These are phyloP conservation scores for Blakeslea trispora DNA, from an alignment of 371 early-diverging fungal genomes.

Conservation along the genomic window DNA sequence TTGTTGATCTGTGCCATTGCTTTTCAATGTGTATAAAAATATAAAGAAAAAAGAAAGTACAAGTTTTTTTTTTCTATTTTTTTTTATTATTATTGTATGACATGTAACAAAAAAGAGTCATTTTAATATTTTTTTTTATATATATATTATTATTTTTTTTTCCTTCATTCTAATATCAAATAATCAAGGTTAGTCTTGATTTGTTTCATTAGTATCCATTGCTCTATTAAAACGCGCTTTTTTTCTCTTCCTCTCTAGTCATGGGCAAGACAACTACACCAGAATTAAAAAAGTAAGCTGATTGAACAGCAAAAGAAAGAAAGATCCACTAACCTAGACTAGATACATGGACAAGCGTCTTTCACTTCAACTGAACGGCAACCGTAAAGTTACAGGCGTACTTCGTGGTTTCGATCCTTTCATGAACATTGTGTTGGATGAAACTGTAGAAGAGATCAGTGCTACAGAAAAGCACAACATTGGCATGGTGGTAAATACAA, in stretches of 20 bases:
- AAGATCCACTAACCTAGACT: no score
- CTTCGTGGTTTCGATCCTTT: constrained; percentile 98
- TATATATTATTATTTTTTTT: neutral
- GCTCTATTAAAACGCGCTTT: constrained; percentile 7
- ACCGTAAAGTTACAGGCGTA: constrained; percentile 89
- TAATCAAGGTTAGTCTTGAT: no score
- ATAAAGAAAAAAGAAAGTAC: neutral
- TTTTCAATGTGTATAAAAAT: no score
- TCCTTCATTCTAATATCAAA: neutral
- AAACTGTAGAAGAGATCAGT: constrained; percentile 82
- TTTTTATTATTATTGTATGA: no score
- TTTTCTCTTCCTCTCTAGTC: constrained; percentile 8
- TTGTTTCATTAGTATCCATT: no score
- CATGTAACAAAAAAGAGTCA: constrained; percentile 3
- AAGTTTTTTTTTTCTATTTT: neutral
- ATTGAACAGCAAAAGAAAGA: constrained; percentile 1
- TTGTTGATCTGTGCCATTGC: constrained; percentile 45
- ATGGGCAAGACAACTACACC: constrained; percentile 79
- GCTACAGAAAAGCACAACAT: constrained; percentile 71
- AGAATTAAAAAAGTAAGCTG: constrained; percentile 79
- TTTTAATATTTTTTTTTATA: constrained; percentile 1
- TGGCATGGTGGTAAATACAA: constrained; percentile 82
- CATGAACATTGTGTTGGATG: constrained; percentile 98
- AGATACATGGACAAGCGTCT: constrained; percentile 98
- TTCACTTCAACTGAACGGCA: constrained; percentile 89